A percentile compares a stretch with the other conserved stretches of the same genome.
Evolutionary conservation across 163 green algal species (phyloP).

Genomic region (Scenedesmus sp.): DNA sequence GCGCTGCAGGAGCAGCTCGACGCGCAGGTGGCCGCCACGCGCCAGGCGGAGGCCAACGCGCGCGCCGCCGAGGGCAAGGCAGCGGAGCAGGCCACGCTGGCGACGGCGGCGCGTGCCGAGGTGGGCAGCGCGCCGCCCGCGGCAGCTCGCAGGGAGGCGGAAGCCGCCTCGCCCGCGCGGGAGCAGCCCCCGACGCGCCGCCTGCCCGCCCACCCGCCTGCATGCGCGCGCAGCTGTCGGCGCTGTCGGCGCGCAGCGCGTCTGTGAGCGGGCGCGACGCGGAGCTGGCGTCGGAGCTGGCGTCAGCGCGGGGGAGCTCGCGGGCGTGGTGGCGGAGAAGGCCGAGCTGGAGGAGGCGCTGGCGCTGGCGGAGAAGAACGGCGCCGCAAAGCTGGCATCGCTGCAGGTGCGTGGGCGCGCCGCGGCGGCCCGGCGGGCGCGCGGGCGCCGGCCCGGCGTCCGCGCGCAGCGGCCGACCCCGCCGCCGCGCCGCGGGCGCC

Average conservation of each 20-base stretch:
- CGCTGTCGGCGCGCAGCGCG: too few species aligned
- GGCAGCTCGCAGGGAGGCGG: too few species aligned
- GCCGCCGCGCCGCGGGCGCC: too few species aligned
- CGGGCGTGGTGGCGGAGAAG: slow-evolving; percentile 26
- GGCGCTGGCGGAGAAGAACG: slow-evolving; percentile 39
- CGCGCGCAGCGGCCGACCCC: too few species aligned
- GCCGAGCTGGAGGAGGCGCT: slow-evolving; percentile 32
- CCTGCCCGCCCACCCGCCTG: too few species aligned
- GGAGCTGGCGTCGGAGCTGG: slow-evolving; percentile 21
- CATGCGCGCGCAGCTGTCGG: not conserved
- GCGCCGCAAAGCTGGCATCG: slow-evolving; percentile 3
- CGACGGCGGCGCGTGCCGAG: slow-evolving; percentile 29
- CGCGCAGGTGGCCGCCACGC: not conserved
- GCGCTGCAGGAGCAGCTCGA: slow-evolving; percentile 28
- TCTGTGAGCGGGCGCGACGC: slow-evolving; percentile 30
- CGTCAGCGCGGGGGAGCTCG: slow-evolving; percentile 1
- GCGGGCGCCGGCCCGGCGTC: too few species aligned
- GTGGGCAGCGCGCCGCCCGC: too few species aligned
- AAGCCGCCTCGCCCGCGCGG: too few species aligned
- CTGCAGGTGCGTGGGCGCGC: slow-evolving; percentile 44
- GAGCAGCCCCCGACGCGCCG: too few species aligned
- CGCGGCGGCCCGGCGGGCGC: too few species aligned
- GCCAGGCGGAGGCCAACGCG: slow-evolving; percentile 26
- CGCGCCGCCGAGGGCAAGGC: slow-evolving; percentile 21
- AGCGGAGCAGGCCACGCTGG: slow-evolving; percentile 18